Percentiles rank a stretch among this genome's conserved stretches.
Conservation (phyloP, 1,139 yeast genomes). For the Zygoascus hellenicus region DNA sequence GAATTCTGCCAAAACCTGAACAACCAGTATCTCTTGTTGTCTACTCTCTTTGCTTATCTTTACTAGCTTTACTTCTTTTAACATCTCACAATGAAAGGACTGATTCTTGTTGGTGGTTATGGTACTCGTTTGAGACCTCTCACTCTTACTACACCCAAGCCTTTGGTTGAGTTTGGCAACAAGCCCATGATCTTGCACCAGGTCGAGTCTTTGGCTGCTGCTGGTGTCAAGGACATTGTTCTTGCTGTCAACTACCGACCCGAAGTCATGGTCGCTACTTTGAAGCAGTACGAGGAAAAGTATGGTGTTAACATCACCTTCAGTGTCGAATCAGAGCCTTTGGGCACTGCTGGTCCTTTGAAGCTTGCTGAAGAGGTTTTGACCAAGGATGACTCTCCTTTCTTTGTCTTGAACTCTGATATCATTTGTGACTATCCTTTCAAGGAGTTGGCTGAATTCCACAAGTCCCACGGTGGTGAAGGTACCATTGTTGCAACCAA, state of each 20-base stretch:
- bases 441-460: slow-evolving; percentile 86
- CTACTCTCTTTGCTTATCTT: background rate
- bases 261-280: slow-evolving; percentile 95
- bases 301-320: slow-evolving; percentile 94
- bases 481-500: slow-evolving; percentile 99
- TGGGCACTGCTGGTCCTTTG: slow-evolving; percentile 99
- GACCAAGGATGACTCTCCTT: slow-evolving; percentile 92
- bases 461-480: slow-evolving; percentile 90
- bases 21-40: background rate
- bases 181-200: slow-evolving; percentile 87
- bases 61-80: background rate
- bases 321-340: slow-evolving; percentile 98
- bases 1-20: background rate
- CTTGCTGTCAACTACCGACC: slow-evolving; percentile 99
- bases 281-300: slow-evolving; percentile 88
- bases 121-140: slow-evolving; percentile 99
- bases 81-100: slow-evolving; percentile 73
- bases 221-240: slow-evolving; percentile 98
- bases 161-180: slow-evolving; percentile 97
- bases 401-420: slow-evolving; percentile 96
- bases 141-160: slow-evolving; percentile 95
- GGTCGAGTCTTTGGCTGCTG: slow-evolving; percentile 95
- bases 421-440: slow-evolving; percentile 99
- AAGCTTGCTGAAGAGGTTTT: slow-evolving; percentile 93
- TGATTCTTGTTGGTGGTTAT: slow-evolving; percentile 98